Conservation (phyloP, 2,329 filamentous ascomycete species). For the Stachybotrys chlorohalonatus region DNA sequence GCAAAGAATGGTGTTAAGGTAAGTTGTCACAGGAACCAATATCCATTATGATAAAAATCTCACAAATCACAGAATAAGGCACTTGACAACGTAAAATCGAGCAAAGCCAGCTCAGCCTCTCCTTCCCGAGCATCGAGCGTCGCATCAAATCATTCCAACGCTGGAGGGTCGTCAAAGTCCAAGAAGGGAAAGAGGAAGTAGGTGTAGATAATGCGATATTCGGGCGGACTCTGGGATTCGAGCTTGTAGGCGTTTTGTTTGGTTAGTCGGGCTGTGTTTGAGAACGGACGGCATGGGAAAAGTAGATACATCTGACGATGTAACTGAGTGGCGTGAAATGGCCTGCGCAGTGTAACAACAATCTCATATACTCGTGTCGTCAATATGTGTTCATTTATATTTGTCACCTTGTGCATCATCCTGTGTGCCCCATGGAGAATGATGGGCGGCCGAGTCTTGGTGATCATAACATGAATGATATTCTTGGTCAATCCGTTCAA, state of each 20-base stretch:
- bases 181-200: constrained; percentile 28
- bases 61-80: constrained; percentile 68
- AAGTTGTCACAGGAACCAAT: constrained; percentile 8
- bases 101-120: constrained; percentile 65
- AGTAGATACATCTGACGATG: too few relatives aligned
- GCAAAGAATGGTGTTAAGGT: constrained; percentile 83
- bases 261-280: background rate
- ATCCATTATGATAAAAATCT: constrained; percentile 2
- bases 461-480: background rate
- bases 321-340: too few relatives aligned
- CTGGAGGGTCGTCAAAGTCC: constrained; percentile 42
- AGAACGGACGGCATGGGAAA: too few relatives aligned
- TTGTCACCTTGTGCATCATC: too few relatives aligned
- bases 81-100: constrained; percentile 77
- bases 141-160: constrained; percentile 56
- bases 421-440: too few relatives aligned
- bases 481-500: background rate
- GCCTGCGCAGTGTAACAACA: too few relatives aligned
- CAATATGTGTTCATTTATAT: too few relatives aligned
- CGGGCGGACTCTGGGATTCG: background rate
- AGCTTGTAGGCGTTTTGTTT: background rate
- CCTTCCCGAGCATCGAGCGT: constrained; percentile 86
- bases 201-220: background rate
- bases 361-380: too few relatives aligned
- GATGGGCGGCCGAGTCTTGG: too few relatives aligned